Conservation (phyloP, 1,139 yeast genomes). For the Diutina scorzettiae region DNA sequence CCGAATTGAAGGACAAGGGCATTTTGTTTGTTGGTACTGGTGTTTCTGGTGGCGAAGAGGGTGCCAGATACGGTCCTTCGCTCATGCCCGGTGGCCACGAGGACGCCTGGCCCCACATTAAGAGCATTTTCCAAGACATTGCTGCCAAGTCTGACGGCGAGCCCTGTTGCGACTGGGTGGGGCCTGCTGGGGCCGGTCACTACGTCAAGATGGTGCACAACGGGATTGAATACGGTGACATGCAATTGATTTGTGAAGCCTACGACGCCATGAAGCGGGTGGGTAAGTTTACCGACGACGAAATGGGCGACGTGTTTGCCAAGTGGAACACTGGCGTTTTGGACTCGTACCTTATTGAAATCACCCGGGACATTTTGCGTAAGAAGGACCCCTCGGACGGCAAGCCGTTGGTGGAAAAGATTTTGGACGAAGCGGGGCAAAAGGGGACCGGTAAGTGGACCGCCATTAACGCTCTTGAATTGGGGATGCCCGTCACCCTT, state of each 20-base stretch:
- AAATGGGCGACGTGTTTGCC: conserved; percentile 85
- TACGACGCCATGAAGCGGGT: conserved; percentile 92
- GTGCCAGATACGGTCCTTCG: conserved; percentile 99
- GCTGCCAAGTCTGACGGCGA: conserved; percentile 96
- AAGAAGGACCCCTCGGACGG: conserved; percentile 81
- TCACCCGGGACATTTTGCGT: conserved; percentile 89
- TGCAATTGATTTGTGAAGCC: conserved; percentile 98
- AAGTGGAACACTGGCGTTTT: conserved; percentile 96
- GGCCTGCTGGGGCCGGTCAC: conserved; percentile 98
- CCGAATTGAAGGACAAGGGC: conserved; percentile 77
- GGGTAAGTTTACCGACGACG: conserved; percentile 82
- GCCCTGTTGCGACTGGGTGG: conserved; percentile 99
- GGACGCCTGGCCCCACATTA: conserved; percentile 98
- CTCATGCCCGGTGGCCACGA: conserved; percentile 99
- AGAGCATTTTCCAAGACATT: conserved; percentile 91
- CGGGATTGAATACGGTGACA: conserved; percentile 99
- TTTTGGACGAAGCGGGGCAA: conserved; percentile 95
- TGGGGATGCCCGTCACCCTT: conserved; percentile 96
- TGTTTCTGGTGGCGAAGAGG: conserved; percentile 99
- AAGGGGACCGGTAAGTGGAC: conserved; percentile 99
- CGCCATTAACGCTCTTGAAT: conserved; percentile 92
- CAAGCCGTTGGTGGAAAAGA: conserved; percentile 89
- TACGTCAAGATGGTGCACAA: conserved; percentile 99
- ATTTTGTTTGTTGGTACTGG: conserved; percentile 95
- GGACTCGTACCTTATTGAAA: conserved; percentile 94